Conservation (phyloP, 1,284 basidiomycete genomes). For the Leccinum proximum region DNA sequence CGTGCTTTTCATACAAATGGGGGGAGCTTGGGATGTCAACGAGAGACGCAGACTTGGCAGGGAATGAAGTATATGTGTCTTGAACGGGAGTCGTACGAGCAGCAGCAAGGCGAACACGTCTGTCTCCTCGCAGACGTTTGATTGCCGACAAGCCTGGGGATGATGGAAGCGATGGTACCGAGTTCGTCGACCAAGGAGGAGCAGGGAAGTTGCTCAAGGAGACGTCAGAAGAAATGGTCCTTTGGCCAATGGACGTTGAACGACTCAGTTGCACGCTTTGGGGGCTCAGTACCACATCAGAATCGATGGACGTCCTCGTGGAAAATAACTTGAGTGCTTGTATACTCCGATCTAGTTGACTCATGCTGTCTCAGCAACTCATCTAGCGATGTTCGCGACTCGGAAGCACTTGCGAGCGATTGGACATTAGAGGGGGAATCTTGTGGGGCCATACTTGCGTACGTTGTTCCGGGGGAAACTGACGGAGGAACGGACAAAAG, state of each 20-base stretch:
- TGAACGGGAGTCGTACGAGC: conserved; percentile 3
- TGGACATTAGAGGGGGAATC: conserved; percentile 45
- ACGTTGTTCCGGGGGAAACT: background rate
- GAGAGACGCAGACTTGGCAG: conserved; percentile 8
- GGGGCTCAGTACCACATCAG: conserved; percentile 6
- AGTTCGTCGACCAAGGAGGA: conserved; percentile 44
- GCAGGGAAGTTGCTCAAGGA: conserved; percentile 69
- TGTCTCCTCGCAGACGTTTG: conserved; percentile 23
- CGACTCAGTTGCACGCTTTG: conserved; percentile 16
- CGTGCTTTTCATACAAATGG: conserved; percentile 26
- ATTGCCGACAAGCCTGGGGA: conserved; percentile 11
- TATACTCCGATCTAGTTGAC: conserved; percentile 63
- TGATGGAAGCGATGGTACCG: conserved; percentile 17
- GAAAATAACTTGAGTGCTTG: conserved; percentile 52
- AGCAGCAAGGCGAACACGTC: conserved; percentile 17
- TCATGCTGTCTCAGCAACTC: conserved; percentile 56
- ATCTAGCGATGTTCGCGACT: conserved; percentile 39
- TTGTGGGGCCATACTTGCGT: conserved; percentile 5
- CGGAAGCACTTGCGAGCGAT: conserved; percentile 8
- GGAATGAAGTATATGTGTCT: conserved; percentile 6
- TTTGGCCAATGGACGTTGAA: conserved; percentile 29
- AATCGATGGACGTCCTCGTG: conserved; percentile 18
- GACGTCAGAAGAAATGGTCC: conserved; percentile 43
- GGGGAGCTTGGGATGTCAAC: conserved; percentile 18
- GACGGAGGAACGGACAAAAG: conserved; percentile 3